A percentile compares a stretch with the other conserved stretches of the same genome.
These are phyloP conservation scores for Rheum nobile DNA, from an alignment of 148 eudicot species.

Conservation along the genomic window DNA sequence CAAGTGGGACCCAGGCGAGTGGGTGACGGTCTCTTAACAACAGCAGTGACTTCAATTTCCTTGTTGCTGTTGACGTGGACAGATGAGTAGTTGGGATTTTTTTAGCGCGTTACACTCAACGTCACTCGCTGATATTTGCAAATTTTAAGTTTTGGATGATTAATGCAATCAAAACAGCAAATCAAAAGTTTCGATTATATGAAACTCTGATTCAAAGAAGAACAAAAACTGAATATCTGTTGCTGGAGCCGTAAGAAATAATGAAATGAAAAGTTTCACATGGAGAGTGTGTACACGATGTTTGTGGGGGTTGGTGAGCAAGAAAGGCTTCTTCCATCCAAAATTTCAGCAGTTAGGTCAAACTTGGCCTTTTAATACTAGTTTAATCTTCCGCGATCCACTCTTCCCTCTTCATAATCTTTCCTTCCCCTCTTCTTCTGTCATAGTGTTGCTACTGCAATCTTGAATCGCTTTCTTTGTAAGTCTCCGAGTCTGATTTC, in stretches of 20 bases:
- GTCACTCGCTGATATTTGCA: neutral
- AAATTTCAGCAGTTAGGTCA: neutral
- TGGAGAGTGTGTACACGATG: neutral
- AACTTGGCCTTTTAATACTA: neutral
- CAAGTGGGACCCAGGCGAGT: no score
- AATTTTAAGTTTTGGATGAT: no score
- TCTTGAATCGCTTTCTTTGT: neutral
- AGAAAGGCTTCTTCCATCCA: neutral
- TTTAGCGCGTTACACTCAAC: neutral
- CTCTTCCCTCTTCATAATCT: neutral
- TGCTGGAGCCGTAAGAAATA: no score
- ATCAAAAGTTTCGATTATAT: no score
- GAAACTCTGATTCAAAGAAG: neutral
- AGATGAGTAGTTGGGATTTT: no score
- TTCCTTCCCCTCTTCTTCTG: neutral
- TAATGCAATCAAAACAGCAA: no score
- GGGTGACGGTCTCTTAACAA: no score
- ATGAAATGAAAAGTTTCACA: neutral
- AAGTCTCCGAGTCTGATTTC: neutral
- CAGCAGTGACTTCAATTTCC: no score
- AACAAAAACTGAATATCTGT: neutral
- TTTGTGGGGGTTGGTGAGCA: conserved; percentile 2
- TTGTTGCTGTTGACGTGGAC: no score
- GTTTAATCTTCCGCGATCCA: neutral
- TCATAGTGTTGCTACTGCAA: neutral